phyloP scores from a whole-genome alignment of 768 basidiomycete genomes.

The Naganishia randhawae region DNA sequence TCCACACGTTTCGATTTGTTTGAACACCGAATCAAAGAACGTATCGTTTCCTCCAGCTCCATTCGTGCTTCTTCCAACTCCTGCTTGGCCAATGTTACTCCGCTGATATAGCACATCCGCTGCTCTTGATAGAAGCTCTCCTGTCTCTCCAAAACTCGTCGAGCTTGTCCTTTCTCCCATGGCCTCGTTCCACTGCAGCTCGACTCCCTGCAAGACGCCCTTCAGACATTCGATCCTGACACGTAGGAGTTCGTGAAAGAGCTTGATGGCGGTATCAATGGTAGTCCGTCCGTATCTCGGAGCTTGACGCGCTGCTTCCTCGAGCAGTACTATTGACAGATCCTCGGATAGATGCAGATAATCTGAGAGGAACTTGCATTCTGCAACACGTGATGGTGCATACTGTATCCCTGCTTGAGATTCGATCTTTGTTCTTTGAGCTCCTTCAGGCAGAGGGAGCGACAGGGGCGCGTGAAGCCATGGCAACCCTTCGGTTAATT shows the following conservation, averaged over 20 bases:
- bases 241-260: slow-evolving; percentile 23
- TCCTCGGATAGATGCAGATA: slow-evolving; percentile 30
- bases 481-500: slow-evolving; percentile 1
- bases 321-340: slow-evolving; percentile 9
- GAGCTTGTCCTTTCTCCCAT: neutral
- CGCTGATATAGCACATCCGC: slow-evolving; percentile 6
- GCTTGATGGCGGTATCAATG: slow-evolving; percentile 26
- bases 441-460: slow-evolving; percentile 14
- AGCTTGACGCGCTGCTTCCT: neutral
- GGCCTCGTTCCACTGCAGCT: neutral
- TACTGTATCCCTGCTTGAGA: slow-evolving; percentile 1
- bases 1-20: slow-evolving; percentile 9
- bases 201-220: slow-evolving; percentile 2
- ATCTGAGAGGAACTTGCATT: slow-evolving; percentile 21
- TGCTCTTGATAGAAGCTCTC: neutral
- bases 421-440: slow-evolving; percentile 18
- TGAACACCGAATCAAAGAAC: slow-evolving; percentile 18
- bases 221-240: slow-evolving; percentile 23
- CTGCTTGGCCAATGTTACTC: neutral
- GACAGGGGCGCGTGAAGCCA: slow-evolving; percentile 20
- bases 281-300: slow-evolving; percentile 4
- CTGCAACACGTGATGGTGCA: slow-evolving; percentile 3
- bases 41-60: neutral
- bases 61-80: neutral
- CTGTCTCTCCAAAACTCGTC: neutral